A percentile compares a stretch with the other conserved stretches of the same genome.
Evolutionary conservation across 495 filamentous ascomycete species (phyloP).

Genomic region (Staphylotrichum longicolle): DNA sequence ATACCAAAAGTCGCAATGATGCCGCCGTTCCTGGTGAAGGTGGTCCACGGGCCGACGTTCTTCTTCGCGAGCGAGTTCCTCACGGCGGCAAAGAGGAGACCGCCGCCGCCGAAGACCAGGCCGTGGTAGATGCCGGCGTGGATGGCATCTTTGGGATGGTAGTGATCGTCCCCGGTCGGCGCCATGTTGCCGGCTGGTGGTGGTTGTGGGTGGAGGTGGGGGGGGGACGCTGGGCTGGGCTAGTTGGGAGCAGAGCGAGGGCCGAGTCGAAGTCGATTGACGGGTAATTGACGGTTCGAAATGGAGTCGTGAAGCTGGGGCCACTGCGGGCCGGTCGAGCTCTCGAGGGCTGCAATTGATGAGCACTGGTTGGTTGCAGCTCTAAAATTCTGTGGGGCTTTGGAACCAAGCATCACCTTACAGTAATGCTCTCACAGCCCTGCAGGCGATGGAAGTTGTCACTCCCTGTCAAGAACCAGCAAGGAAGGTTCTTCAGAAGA

Average conservation of each 20-base stretch:
- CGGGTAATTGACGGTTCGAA: slow-evolving; percentile 11
- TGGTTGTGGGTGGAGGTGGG: slow-evolving; percentile 18
- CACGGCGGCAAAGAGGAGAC: slow-evolving; percentile 69
- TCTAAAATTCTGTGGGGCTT: no score
- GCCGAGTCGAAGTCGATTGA: neutral
- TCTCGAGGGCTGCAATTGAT: neutral
- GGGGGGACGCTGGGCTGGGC: slow-evolving; percentile 1
- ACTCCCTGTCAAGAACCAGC: no score
- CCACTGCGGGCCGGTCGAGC: neutral
- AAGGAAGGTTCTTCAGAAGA: no score
- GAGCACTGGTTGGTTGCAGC: neutral
- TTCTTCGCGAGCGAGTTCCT: slow-evolving; percentile 80
- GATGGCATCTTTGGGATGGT: slow-evolving; percentile 79
- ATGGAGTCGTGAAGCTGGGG: slow-evolving; percentile 9
- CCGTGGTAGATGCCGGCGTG: slow-evolving; percentile 60
- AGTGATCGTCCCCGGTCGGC: slow-evolving; percentile 45
- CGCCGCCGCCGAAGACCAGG: slow-evolving; percentile 62
- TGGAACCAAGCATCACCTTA: no score
- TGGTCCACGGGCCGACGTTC: slow-evolving; percentile 72
- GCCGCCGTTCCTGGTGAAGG: slow-evolving; percentile 62
- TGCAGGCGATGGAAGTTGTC: no score
- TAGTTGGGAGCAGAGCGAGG: slow-evolving; percentile 8
- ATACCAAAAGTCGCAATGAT: slow-evolving; percentile 42
- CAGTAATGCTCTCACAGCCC: no score
- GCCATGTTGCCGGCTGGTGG: slow-evolving; percentile 52